These are phyloP conservation scores for Mercurialis annua DNA, from an alignment of 345 rosid species.

Conservation along the genomic window DNA sequence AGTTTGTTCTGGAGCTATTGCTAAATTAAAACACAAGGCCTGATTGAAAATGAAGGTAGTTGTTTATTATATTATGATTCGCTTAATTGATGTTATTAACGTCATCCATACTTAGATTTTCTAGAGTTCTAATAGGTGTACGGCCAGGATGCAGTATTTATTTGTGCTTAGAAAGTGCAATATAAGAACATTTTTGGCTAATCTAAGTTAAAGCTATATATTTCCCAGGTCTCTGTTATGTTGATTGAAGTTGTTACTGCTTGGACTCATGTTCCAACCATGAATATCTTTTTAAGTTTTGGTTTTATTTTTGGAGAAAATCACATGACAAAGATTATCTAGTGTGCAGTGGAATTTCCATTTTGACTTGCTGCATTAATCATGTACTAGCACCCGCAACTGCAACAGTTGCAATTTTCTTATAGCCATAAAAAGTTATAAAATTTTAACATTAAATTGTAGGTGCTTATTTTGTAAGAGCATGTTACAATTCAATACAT, in stretches of 20 bases:
- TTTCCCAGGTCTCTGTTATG: conserved; percentile 3
- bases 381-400: background rate
- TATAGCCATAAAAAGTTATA: background rate
- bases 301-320: no score
- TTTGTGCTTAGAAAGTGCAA: background rate
- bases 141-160: no score
- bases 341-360: background rate
- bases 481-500: background rate
- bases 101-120: conserved; percentile 3
- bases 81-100: background rate
- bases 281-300: background rate
- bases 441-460: background rate
- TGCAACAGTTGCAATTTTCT: background rate
- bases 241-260: background rate
- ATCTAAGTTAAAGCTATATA: background rate
- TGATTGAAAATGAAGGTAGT: no score
- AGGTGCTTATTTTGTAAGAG: background rate
- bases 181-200: background rate
- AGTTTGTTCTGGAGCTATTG: no score
- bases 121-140: background rate
- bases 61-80: background rate
- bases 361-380: background rate
- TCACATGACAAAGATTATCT: background rate
- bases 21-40: no score
- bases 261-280: background rate